Conservation (phyloP, 805 yeast species). For the Nakazawaea laoshanensis region DNA sequence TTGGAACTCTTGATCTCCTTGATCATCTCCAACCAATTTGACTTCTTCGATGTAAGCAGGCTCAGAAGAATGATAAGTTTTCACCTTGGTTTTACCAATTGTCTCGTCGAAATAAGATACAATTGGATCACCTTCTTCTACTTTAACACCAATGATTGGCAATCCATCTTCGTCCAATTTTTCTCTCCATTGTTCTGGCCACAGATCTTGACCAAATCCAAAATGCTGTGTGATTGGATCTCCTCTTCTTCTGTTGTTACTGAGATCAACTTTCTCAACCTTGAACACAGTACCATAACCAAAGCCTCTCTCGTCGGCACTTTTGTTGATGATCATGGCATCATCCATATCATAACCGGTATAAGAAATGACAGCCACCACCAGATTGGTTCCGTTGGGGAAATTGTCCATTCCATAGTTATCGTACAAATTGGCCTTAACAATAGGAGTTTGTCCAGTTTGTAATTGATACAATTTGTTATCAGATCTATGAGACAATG, state of each 20-base stretch:
- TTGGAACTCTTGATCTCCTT: conserved; percentile 72
- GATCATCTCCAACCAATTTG: conserved; percentile 81
- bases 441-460: conserved; percentile 95
- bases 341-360: conserved; percentile 99
- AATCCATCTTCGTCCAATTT: conserved; percentile 88
- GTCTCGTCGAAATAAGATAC: conserved; percentile 90
- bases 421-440: conserved; percentile 86
- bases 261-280: conserved; percentile 83
- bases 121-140: conserved; percentile 94
- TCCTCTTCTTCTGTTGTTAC: conserved; percentile 72
- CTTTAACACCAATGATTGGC: conserved; percentile 79
- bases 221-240: conserved; percentile 92
- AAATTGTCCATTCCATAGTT: conserved; percentile 97
- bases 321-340: conserved; percentile 96
- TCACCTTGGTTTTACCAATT: conserved; percentile 81
- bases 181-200: conserved; percentile 88
- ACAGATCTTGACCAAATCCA: conserved; percentile 88
- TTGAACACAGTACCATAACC: conserved; percentile 96
- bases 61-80: conserved; percentile 89
- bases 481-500: conserved; percentile 84
- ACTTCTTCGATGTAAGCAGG: conserved; percentile 96
- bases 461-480: conserved; percentile 90
- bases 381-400: conserved; percentile 98
- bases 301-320: conserved; percentile 96
- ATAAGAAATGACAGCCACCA: conserved; percentile 96